phyloP scores from a whole-genome alignment of 148 eudicot species.

The Fagopyrum esculentum region DNA sequence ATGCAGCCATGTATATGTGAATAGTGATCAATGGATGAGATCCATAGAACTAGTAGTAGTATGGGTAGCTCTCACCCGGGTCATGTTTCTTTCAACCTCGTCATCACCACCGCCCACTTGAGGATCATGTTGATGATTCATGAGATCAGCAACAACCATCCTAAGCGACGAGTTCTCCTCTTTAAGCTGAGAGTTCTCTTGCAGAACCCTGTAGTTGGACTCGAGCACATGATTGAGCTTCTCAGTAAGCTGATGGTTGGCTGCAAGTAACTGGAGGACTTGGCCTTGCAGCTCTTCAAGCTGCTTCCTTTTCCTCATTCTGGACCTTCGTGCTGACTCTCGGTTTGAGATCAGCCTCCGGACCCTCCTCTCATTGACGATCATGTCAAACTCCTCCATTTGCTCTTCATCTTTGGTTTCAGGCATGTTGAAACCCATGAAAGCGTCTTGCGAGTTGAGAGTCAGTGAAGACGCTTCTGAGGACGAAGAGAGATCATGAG shows the following conservation, averaged over 20 bases:
- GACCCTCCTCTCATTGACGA: constrained; percentile 13
- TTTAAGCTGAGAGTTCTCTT: constrained; percentile 32
- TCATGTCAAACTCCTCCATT: constrained; percentile 22
- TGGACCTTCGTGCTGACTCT: constrained; percentile 42
- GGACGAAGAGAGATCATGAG: constrained; percentile 6
- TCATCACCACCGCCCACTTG: constrained; percentile 5
- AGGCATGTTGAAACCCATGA: background rate
- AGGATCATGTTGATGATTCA: constrained; percentile 13
- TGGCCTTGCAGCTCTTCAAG: constrained; percentile 31
- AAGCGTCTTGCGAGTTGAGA: background rate
- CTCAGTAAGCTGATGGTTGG: constrained; percentile 34
- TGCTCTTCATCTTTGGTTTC: background rate
- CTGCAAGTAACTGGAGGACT: constrained; percentile 24
- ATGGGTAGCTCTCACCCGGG: constrained; percentile 12
- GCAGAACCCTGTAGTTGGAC: constrained; percentile 30
- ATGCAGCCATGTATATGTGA: background rate
- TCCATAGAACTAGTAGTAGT: constrained; percentile 5
- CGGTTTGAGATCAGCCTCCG: constrained; percentile 35
- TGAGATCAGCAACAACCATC: constrained; percentile 25
- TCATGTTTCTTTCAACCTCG: constrained; percentile 11
- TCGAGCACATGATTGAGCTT: constrained; percentile 32
- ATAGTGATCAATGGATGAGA: background rate
- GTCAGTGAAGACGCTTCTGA: constrained; percentile 9
- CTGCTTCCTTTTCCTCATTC: constrained; percentile 31
- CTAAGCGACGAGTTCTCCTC: constrained; percentile 23